Evolutionary conservation across 768 basidiomycete genomes (phyloP), one percentile per base, ranked within the genome.

Genomic region (Lactifluus rugatus): DNA sequence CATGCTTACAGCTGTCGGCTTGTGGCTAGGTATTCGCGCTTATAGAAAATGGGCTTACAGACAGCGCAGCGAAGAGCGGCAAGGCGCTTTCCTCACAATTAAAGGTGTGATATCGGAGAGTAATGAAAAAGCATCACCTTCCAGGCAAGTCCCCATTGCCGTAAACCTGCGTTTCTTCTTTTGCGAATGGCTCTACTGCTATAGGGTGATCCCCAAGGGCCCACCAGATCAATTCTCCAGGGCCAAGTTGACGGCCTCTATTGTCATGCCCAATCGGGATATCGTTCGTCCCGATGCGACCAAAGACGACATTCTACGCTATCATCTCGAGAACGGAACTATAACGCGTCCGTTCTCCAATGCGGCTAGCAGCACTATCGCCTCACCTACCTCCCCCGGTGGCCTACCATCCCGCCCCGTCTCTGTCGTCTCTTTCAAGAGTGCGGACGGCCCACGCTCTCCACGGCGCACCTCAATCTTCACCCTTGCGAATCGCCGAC

Each of bases 191-290:
- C 41, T 23, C 4, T 41, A 10, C 54, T 39, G 7, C 25, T 26
- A 26, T 31, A 48, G 57, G 34, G 23, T 41, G 11, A 9, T 14
- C 28, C 14, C 34, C 47, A 60, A 48, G 66, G 58, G 52, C 49
- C 48, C 39, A 31, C 19, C 51, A 7, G 28, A 52, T 60, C 56
- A 28, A 68, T 80, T 73, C 68, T 79, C 79, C 17, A 72, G 79
- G 41, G 63, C 66, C 11, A 71, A 75, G 44, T 54, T 83, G 47
- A 74, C 76, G 25, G 59, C 71, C 13, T 73, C 74, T 42, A 72
- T 87, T 54, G 62, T 80, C 25, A 72, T 86, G 57, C 87, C 87
- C 10, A 73, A 75, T 16, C 78, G 75, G 64, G 73, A 74, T 21
- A 67, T 79, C 57, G 61, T 73, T 25, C 73, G 70, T 34, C 67